A percentile compares a stretch with the other conserved stretches of the same genome.
Conservation (phyloP, 1,139 yeast genomes). For the Lizanozyma gosingica region DNA sequence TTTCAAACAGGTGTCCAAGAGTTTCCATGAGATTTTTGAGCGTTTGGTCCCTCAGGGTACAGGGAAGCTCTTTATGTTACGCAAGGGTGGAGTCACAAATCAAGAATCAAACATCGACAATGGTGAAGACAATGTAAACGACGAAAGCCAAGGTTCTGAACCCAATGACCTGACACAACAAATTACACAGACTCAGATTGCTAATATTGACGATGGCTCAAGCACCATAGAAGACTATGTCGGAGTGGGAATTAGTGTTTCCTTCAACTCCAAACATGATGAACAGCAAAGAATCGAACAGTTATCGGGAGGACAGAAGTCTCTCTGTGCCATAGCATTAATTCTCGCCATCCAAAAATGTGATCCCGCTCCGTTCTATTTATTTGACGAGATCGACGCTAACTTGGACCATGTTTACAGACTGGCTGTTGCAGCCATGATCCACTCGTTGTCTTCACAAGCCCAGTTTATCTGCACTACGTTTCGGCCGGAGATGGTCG, state of each 20-base stretch:
- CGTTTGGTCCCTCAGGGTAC: constrained; percentile 76
- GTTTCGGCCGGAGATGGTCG: constrained; percentile 86
- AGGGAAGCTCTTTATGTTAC: constrained; percentile 66
- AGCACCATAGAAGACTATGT: constrained; percentile 47
- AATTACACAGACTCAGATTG: constrained; percentile 5
- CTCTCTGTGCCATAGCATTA: constrained; percentile 87
- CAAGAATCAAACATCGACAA: constrained; percentile 2
- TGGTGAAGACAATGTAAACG: constrained; percentile 13
- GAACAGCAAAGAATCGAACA: constrained; percentile 89
- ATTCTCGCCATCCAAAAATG: constrained; percentile 89
- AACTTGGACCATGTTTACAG: constrained; percentile 90
- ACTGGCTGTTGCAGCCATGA: constrained; percentile 75
- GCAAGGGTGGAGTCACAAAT: constrained; percentile 16
- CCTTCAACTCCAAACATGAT: constrained; percentile 79
- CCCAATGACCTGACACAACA: constrained; percentile 10
- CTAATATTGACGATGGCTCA: constrained; percentile 1
- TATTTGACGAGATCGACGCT: constrained; percentile 95
- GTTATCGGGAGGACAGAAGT: constrained; percentile 93
- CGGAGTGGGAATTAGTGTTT: constrained; percentile 83
- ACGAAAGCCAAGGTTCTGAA: constrained; percentile 13
- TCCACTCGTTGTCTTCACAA: constrained; percentile 49
- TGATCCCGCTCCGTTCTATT: constrained; percentile 94
- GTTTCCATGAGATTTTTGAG: constrained; percentile 69
- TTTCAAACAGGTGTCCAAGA: constrained; percentile 65
- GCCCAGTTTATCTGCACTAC: constrained; percentile 97